phyloP scores from a whole-genome alignment of 768 basidiomycete species.

The Termitomyces eurrhizus region DNA sequence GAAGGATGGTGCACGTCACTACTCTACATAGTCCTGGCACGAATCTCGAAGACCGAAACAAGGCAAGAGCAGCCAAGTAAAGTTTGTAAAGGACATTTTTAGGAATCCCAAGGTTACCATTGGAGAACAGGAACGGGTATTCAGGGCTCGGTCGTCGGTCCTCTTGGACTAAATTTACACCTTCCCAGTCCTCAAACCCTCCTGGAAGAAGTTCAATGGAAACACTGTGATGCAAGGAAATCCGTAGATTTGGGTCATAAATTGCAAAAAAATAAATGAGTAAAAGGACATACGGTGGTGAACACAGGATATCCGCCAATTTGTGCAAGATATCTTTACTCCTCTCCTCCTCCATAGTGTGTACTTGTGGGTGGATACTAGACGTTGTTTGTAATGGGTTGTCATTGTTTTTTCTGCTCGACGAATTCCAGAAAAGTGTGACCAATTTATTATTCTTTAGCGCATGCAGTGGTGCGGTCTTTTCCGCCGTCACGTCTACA shows the following conservation, averaged over 20 bases:
- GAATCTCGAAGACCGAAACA: constrained; percentile 29
- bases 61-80: constrained; percentile 41
- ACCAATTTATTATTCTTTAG: background rate
- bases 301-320: constrained; percentile 24
- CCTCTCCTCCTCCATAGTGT: constrained; percentile 7
- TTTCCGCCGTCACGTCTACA: constrained; percentile 10
- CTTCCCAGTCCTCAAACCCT: constrained; percentile 42
- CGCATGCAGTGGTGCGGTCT: constrained; percentile 13
- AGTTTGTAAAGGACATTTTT: constrained; percentile 49
- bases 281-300: constrained; percentile 20
- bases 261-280: background rate
- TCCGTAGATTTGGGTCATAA: background rate
- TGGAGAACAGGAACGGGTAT: constrained; percentile 52
- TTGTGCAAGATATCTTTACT: constrained; percentile 9
- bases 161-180: constrained; percentile 15
- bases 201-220: constrained; percentile 67
- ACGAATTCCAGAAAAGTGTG: background rate
- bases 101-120: constrained; percentile 64
- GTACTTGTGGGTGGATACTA: background rate
- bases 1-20: constrained; percentile 48
- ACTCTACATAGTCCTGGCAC: constrained; percentile 16
- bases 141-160: constrained; percentile 21
- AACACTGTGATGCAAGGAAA: constrained; percentile 23
- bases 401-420: background rate
- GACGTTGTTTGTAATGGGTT: background rate